Conservation (phyloP, 2,329 filamentous ascomycete genomes). For the Salinomyces thailandicus region DNA sequence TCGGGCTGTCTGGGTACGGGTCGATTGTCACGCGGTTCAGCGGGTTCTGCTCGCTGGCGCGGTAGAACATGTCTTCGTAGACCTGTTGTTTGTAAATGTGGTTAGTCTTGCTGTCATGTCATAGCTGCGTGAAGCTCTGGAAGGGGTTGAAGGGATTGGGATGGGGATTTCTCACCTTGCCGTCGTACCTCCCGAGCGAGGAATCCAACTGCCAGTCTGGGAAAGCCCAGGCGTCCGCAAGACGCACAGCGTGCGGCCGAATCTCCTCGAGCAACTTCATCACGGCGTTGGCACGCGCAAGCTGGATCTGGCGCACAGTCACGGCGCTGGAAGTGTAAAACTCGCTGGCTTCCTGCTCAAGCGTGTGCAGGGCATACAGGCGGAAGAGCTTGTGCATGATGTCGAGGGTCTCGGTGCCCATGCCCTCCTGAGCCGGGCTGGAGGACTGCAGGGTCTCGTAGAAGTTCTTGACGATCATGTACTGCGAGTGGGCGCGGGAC, state of each 20-base stretch:
- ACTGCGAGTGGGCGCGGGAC: conserved; percentile 64
- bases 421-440: conserved; percentile 6
- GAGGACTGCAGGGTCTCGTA: conserved; percentile 55
- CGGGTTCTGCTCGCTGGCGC: conserved; percentile 62
- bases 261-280: conserved; percentile 62
- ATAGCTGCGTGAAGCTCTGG: too few species aligned
- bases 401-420: conserved; percentile 47
- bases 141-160: too few species aligned
- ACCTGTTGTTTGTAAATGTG: too few species aligned
- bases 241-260: conserved; percentile 58
- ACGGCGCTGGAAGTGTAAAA: conserved; percentile 62
- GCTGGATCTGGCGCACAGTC: conserved; percentile 61
- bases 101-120: too few species aligned
- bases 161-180: too few species aligned
- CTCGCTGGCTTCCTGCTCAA: conserved; percentile 59
- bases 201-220: conserved; percentile 69
- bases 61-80: conserved; percentile 65
- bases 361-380: conserved; percentile 53
- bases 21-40: conserved; percentile 62
- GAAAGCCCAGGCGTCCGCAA: conserved; percentile 68
- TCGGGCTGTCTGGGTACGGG: conserved; percentile 55
- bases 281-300: conserved; percentile 56
- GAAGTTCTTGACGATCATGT: conserved; percentile 70
- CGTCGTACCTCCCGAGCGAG: conserved; percentile 58
- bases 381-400: conserved; percentile 58